Conservation (phyloP, 2,329 filamentous ascomycete species). For the Metarhizium album region DNA sequence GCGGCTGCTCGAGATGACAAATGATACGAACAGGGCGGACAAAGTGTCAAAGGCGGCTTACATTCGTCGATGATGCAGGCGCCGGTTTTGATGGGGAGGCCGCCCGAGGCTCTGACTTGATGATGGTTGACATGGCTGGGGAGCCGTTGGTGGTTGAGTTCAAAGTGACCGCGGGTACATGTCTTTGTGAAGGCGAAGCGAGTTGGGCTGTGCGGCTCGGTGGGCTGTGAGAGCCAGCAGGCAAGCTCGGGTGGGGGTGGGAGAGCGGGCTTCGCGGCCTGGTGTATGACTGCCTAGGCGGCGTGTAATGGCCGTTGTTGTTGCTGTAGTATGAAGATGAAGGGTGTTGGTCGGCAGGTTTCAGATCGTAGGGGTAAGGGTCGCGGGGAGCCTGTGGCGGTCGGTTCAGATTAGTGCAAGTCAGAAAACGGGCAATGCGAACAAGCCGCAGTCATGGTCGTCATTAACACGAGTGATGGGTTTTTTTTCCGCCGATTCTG, state of each 20-base stretch:
- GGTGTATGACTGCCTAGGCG: constrained; percentile 33
- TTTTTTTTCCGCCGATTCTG: not conserved
- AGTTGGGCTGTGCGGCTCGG: constrained; percentile 29
- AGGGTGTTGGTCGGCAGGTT: constrained; percentile 30
- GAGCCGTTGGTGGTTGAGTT: constrained; percentile 30
- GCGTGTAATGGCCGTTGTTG: constrained; percentile 35
- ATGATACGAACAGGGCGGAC: constrained; percentile 3
- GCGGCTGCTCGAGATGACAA: constrained; percentile 7
- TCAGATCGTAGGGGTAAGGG: constrained; percentile 35
- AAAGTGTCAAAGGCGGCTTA: constrained; percentile 22
- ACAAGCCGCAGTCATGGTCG: constrained; percentile 1
- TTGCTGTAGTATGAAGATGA: constrained; percentile 35
- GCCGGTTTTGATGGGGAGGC: constrained; percentile 29
- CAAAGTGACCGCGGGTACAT: constrained; percentile 28
- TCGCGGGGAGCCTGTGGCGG: constrained; percentile 33
- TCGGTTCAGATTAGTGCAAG: not conserved
- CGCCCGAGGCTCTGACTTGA: constrained; percentile 29
- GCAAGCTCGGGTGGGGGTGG: constrained; percentile 36
- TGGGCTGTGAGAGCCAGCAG: constrained; percentile 32
- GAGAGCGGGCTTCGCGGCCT: constrained; percentile 40
- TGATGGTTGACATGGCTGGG: constrained; percentile 23
- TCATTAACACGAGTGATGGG: not conserved
- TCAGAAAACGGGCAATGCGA: not conserved
- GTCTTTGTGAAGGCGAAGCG: constrained; percentile 37
- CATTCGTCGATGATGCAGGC: constrained; percentile 20